Conservation (phyloP, 345 rosid species). For the Eutrema yunnanense region DNA sequence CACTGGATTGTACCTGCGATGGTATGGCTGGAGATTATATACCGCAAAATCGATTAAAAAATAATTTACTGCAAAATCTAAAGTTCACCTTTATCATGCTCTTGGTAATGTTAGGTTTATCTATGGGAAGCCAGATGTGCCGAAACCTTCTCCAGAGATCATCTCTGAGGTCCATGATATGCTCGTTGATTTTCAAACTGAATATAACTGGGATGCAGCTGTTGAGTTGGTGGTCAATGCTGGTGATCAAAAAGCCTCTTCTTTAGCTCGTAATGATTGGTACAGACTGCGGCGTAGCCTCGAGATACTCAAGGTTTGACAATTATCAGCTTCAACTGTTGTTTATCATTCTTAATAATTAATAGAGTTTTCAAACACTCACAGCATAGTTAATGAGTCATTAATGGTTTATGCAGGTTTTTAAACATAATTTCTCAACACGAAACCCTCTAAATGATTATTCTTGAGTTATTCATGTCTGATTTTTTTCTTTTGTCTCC, state of each 20-base stretch:
- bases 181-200: conserved; percentile 54
- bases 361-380: background rate
- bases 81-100: too few species aligned
- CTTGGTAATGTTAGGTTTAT: conserved; percentile 45
- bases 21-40: conserved; percentile 46
- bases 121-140: conserved; percentile 91
- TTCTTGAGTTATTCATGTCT: background rate
- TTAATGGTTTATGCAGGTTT: background rate
- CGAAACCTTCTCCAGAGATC: conserved; percentile 69
- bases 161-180: conserved; percentile 51
- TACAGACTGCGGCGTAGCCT: conserved; percentile 85
- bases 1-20: conserved; percentile 86
- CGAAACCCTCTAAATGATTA: too few species aligned
- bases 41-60: background rate
- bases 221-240: conserved; percentile 69
- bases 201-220: conserved; percentile 74
- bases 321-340: background rate
- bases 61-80: too few species aligned
- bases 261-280: conserved; percentile 80
- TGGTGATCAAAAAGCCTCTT: conserved; percentile 61
- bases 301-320: conserved; percentile 80
- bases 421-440: too few species aligned
- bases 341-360: background rate
- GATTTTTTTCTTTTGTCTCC: background rate
- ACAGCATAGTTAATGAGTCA: background rate